A percentile compares a stretch with the other conserved stretches of the same genome.
phyloP scores from a whole-genome alignment of 78 protist species.

The Planoprotostelium fungivorum region DNA sequence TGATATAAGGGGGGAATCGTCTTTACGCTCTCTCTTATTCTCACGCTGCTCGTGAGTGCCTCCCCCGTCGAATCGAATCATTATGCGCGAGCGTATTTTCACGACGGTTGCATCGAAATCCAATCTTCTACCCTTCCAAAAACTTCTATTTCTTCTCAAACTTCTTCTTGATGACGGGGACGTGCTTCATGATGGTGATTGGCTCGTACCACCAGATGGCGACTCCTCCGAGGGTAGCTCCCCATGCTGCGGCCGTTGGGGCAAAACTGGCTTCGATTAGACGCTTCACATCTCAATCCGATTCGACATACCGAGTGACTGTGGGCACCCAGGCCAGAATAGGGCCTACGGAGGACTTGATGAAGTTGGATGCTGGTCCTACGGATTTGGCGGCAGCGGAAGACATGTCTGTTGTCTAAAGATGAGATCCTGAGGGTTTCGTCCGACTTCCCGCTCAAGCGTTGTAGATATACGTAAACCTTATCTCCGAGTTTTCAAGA shows the following conservation, averaged over 20 bases:
- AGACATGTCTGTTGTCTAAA: too few relatives aligned
- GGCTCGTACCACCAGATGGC: background rate
- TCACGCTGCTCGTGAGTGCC: background rate
- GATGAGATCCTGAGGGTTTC: too few relatives aligned
- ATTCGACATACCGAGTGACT: background rate
- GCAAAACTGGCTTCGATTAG: background rate
- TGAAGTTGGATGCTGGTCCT: too few relatives aligned
- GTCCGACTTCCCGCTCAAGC: too few relatives aligned
- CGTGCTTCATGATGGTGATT: background rate
- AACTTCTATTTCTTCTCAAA: background rate
- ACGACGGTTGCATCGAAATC: background rate
- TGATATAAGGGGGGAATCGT: too few relatives aligned
- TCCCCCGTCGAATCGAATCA: background rate
- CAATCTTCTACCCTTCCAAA: background rate
- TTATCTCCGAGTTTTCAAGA: too few relatives aligned
- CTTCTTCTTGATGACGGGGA: background rate
- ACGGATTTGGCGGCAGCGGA: too few relatives aligned
- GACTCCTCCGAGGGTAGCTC: background rate
- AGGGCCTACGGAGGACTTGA: too few relatives aligned
- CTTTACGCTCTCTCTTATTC: too few relatives aligned
- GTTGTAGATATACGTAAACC: too few relatives aligned
- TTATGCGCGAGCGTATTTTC: background rate
- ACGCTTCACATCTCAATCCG: background rate
- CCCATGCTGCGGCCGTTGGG: background rate
- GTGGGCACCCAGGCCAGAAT: background rate